Evolutionary conservation across 306 rosid genomes (phyloP), one percentile per base, ranked within the genome.

Genomic region (Oxytropis ochrocephala): DNA sequence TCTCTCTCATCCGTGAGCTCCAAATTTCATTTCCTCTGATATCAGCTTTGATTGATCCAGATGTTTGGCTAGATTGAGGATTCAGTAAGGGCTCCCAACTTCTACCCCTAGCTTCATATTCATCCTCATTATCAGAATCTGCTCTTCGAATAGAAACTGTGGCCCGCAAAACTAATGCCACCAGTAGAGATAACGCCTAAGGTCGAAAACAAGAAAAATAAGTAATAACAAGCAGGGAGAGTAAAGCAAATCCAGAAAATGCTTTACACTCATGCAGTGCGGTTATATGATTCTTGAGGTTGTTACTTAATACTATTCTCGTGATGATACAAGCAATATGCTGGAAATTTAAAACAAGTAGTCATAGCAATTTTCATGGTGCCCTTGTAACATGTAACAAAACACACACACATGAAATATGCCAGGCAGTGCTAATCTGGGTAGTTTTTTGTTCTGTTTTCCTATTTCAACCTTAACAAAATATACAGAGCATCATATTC

Each of bases 1-100:
- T 88, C 56, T 88, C 97, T 75, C 99, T 85, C 72, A 91, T 78
- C 55, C 88, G 85, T 29, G 89, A 78, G 75, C 96, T 91, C 98
- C 98, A 94, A 44, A 88, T 67, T 73, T 88, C 96, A 7, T 64
- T 72, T 71, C 85, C 86, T 74, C 83, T 70, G 50, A 65, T 83
- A 19, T 86, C 87, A 44, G 30, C 70, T 75, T 85, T 89, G 82
- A 69, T 64, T 41, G 84, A 73, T 27, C 83, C 90, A 69, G 92
- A 78, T 36, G 87, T 79, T 66, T 85, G 96, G 73, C 75, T 75
- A 65, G 82, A 69, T 58, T 82, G 94, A 76, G 88, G 76, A 73
- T 81, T 87, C 24, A 83, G 74, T 59, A 84, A 73, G 38, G 98
- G 92, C 74, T 88, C 96, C 88, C 96, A 29, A 62, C 53, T 85